Percentiles rank a stretch among this genome's conserved stretches.
These are phyloP conservation scores for Chaetomium cochliodes DNA, from an alignment of 495 filamentous ascomycete genomes.

Conservation along the genomic window DNA sequence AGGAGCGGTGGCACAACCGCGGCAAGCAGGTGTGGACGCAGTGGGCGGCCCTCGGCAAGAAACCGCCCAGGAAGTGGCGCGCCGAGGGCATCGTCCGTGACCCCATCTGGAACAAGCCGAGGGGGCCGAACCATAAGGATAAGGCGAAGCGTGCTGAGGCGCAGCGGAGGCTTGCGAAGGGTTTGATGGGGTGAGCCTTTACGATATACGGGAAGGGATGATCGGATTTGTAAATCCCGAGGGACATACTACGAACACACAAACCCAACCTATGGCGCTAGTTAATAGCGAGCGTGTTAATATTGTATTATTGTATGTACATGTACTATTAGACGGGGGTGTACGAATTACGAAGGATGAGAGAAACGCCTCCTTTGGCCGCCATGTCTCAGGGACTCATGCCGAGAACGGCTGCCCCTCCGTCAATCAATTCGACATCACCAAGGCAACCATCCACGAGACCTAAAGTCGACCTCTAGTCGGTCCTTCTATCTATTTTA, in stretches of 20 bases:
- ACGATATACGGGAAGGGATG: not conserved
- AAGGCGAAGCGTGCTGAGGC: constrained; percentile 21
- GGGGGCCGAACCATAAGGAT: constrained; percentile 22
- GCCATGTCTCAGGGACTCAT: not conserved
- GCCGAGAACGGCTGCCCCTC: not conserved
- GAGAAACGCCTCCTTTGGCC: not conserved
- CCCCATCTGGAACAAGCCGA: constrained; percentile 37
- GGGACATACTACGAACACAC: too few species aligned
- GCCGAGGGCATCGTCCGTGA: constrained; percentile 60
- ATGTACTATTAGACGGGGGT: not conserved
- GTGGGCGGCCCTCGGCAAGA: constrained; percentile 65
- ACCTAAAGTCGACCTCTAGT: not conserved
- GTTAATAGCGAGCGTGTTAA: not conserved
- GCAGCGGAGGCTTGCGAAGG: constrained; percentile 23
- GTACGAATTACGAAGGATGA: constrained; percentile 6
- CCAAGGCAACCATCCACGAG: not conserved
- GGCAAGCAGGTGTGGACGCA: constrained; percentile 74
- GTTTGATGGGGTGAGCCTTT: constrained; percentile 10
- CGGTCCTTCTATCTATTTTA: too few species aligned
- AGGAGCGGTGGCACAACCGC: constrained; percentile 72
- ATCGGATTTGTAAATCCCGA: too few species aligned
- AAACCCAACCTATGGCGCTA: not conserved
- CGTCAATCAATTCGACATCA: not conserved
- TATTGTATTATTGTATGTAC: constrained; percentile 14
- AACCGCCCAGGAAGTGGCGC: constrained; percentile 67